Evolutionary conservation across 2,329 filamentous ascomycete species (phyloP), one percentile per base, ranked within the genome.

Genomic region (Hypoxylon sp.): DNA sequence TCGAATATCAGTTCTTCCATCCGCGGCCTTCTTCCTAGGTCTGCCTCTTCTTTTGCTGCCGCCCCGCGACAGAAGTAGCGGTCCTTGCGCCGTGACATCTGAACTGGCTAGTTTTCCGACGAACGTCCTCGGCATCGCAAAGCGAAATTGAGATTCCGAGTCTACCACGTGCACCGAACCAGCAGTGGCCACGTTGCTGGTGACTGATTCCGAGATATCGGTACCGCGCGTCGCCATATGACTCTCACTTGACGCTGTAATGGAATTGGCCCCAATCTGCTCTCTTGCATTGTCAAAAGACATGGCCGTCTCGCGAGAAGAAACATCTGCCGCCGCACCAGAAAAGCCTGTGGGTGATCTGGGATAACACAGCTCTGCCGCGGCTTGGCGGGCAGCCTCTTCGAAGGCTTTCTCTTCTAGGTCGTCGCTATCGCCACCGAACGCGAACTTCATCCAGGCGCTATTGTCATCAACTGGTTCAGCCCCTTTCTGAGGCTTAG

Each of bases 401-500:
- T 63, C 60, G 5, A 72, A 67, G 4, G 49, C 67, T 41, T 56
- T 47, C 5, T 45, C 49, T 42, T 67, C 37, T 43, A 70, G 10
- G 11, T 67, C 65, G 8, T 71, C 67, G 29, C 52, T 66, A 20
- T 68, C 59, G 6, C 59, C 62, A 18, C 61, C 66, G n/a, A 65
- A 67, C 4, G 62, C 64, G 24, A 73, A 72, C 37, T 66, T 67
- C 66, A 68, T 71, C 71, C 71, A 73, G 40, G 58, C 50, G n/a
- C 40, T 37, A n/a, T 70, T 62, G 23, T 68, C 65, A 27, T 67
- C 51, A 46, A 38, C 37, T 6, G 47, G 15, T 35, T 62, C 35
- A 18, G 24, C 1, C 23, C 54, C 10, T 15, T 26, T 37, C 4
- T 43, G 42, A 6, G n/a, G 20, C 20, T 51, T 29, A 8, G 6